phyloP scores from a whole-genome alignment of 495 filamentous ascomycete genomes.

The Hyaloscypha finlandica region DNA sequence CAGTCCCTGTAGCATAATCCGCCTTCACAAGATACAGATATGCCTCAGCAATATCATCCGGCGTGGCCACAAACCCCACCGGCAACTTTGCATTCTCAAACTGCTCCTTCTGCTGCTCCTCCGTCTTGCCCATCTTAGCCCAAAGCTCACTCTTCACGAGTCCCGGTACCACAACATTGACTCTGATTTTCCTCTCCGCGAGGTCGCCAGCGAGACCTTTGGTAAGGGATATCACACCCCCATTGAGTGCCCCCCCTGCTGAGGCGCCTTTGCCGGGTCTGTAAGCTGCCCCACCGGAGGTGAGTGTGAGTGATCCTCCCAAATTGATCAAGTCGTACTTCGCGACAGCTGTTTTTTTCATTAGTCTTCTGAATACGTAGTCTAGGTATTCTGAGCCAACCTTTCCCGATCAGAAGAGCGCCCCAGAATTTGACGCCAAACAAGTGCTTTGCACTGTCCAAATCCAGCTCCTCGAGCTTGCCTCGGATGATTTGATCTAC shows the following conservation, averaged over 20 bases:
- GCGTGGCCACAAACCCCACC: constrained; percentile 47
- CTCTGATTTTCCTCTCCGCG: constrained; percentile 47
- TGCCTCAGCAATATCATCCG: constrained; percentile 57
- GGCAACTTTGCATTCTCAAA: constrained; percentile 38
- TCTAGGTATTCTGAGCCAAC: constrained; percentile 18
- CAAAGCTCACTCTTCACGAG: constrained; percentile 53
- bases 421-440: constrained; percentile 53
- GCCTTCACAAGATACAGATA: constrained; percentile 61
- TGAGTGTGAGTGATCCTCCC: constrained; percentile 54
- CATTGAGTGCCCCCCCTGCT: constrained; percentile 41
- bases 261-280: constrained; percentile 43
- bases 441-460: constrained; percentile 40
- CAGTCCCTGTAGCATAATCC: constrained; percentile 50
- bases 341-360: constrained; percentile 30
- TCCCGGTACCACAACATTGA: constrained; percentile 57
- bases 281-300: constrained; percentile 44
- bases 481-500: constrained; percentile 50
- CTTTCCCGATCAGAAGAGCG: constrained; percentile 40
- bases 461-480: constrained; percentile 36
- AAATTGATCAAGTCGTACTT: constrained; percentile 43
- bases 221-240: constrained; percentile 40
- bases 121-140: constrained; percentile 37
- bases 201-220: constrained; percentile 53
- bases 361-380: too few species aligned
- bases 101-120: constrained; percentile 37